Percentiles rank a stretch among this genome's conserved stretches.
Conservation (phyloP, 805 yeast genomes). For the Ogataea salicorniae region DNA sequence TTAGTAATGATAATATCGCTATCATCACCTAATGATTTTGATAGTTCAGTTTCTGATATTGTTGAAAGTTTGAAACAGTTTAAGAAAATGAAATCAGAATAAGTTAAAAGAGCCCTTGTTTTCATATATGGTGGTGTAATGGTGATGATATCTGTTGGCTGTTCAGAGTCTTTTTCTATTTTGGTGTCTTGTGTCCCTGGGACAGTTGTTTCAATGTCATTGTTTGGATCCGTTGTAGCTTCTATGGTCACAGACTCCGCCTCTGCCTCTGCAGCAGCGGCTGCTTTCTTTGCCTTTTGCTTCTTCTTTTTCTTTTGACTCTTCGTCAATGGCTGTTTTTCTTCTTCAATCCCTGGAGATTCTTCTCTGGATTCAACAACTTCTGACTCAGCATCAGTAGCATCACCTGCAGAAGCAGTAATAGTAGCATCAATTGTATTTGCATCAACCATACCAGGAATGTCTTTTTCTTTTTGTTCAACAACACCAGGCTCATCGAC, state of each 20-base stretch:
- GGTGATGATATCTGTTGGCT: too few relatives aligned
- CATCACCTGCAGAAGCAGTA: neutral
- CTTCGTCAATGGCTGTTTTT: neutral
- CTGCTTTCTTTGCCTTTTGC: neutral
- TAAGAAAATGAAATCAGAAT: slow-evolving; percentile 16
- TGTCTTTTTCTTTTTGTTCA: neutral
- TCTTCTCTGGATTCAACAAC: neutral
- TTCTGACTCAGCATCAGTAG: neutral
- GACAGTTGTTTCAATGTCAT: too few relatives aligned
- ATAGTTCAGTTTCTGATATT: slow-evolving; percentile 6
- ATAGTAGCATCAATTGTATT: too few relatives aligned
- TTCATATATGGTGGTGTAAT: neutral
- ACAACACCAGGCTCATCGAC: neutral
- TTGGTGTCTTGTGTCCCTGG: too few relatives aligned
- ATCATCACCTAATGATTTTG: neutral
- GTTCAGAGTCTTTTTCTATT: too few relatives aligned
- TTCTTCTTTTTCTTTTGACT: slow-evolving; percentile 1
- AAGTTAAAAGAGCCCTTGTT: slow-evolving; percentile 8
- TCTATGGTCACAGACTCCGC: too few relatives aligned
- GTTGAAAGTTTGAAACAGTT: slow-evolving; percentile 11
- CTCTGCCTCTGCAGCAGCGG: neutral
- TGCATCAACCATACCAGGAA: neutral
- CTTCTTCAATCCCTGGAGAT: neutral
- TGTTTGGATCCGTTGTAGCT: too few relatives aligned
- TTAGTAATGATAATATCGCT: neutral